Evolutionary conservation across 1,139 yeast genomes (phyloP), one percentile per base, ranked within the genome.

Genomic region (Hanseniaspora uvarum): DNA sequence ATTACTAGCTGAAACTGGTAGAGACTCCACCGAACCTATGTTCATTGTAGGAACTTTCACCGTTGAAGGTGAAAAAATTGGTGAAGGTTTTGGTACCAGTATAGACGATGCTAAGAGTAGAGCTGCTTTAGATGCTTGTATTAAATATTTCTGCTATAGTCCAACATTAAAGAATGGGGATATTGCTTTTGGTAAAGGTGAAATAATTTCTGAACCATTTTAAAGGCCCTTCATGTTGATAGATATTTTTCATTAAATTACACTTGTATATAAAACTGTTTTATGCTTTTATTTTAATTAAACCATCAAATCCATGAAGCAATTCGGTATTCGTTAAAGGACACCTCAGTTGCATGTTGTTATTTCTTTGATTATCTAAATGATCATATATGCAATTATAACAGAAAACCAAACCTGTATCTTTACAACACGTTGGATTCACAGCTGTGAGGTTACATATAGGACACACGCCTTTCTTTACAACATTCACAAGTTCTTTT

Each of bases 51-150:
- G 96, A 53, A 94, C 87, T 1, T 92, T 88, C 68, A 76, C 83
- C 56, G 97, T 96, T 36, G 37, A 28, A 14, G 74, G 75, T 23
- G 80, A 81, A 58, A 83, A 87, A 69, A 74, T 92, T 56, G 96
- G 97, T 53, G 97, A 92, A 70, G 96, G 96, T 46, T 88, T 85
- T 63, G 99, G 97, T 49, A 75, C 94, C n/a, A 85, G 95, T 46
- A 73, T 92, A 61, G 79, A 77, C 60, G 98, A 92, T 70, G 96
- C 97, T 45, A 86, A 88, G 68, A 85, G 88, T 37, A 80, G 96
- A 68, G 94, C 96, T 31, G 86, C 88, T 51, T 94, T 88, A 48
- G 85, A 85, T 68, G 92, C 97, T 30, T 78, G 92, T 66, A 81
- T 88, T 76, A 79, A 86, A 57, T 92, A 94, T 82, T 92, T 92